phyloP scores from a whole-genome alignment of 495 filamentous ascomycete species.

The Xylaria sp. region DNA sequence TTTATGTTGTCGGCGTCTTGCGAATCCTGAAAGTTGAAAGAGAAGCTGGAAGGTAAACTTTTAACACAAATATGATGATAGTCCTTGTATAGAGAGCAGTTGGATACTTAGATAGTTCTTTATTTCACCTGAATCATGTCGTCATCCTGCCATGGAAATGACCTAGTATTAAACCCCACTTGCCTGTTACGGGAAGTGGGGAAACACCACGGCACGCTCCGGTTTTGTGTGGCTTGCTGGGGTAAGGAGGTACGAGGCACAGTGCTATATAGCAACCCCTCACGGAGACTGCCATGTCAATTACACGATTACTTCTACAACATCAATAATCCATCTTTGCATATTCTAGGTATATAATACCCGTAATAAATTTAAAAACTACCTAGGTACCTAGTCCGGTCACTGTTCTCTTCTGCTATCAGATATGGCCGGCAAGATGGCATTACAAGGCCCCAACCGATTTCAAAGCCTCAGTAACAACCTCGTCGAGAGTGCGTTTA shows the following conservation, averaged over 20 bases:
- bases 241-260: not conserved
- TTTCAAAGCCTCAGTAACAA: constrained; percentile 16
- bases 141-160: constrained; percentile 6
- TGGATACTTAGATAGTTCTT: too few species aligned
- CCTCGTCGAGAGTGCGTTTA: constrained; percentile 33
- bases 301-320: too few species aligned
- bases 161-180: constrained; percentile 12
- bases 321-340: too few species aligned
- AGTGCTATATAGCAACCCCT: too few species aligned
- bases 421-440: not conserved
- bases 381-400: constrained; percentile 1
- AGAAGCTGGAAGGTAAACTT: not conserved
- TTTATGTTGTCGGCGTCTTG: not conserved
- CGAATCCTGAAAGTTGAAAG: not conserved
- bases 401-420: not conserved
- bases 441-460: constrained; percentile 13
- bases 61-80: not conserved
- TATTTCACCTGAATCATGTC: constrained; percentile 14
- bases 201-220: not conserved
- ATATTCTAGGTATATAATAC: too few species aligned
- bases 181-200: constrained; percentile 14
- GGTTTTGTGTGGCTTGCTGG: not conserved
- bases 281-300: too few species aligned
- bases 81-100: not conserved
- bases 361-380: not conserved